phyloP scores from a whole-genome alignment of 306 rosid species.

The Quercus cerris region DNA sequence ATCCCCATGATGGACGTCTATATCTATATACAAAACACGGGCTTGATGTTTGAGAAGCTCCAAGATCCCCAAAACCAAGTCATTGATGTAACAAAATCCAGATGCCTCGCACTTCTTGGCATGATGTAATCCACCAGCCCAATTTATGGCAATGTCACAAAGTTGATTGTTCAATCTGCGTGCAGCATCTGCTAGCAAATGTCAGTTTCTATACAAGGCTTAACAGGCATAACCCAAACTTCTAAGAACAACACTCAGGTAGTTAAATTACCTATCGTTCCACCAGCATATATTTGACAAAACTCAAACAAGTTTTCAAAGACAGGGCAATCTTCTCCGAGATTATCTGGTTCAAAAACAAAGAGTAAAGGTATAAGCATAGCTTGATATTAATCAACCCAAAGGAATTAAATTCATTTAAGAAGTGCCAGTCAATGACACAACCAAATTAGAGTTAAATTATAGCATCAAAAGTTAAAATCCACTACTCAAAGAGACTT shows the following conservation, averaged over 20 bases:
- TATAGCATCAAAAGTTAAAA: background rate
- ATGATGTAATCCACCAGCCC: slow-evolving; percentile 99
- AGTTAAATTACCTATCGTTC: slow-evolving; percentile 73
- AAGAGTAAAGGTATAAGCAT: slow-evolving; percentile 10
- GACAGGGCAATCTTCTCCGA: slow-evolving; percentile 98
- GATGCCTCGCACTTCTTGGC: slow-evolving; percentile 99
- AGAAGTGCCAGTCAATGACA: background rate
- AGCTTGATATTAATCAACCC: slow-evolving; percentile 4
- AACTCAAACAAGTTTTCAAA: slow-evolving; percentile 94
- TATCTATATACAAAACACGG: slow-evolving; percentile 94
- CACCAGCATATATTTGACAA: slow-evolving; percentile 98
- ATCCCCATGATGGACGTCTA: slow-evolving; percentile 99
- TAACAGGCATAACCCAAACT: slow-evolving; percentile 9
- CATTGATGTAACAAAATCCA: slow-evolving; percentile 98
- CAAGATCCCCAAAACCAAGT: slow-evolving; percentile 91
- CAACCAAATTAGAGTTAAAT: background rate
- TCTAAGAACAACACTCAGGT: background rate
- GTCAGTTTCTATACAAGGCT: slow-evolving; percentile 18
- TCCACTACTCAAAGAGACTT: background rate
- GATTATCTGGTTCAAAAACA: slow-evolving; percentile 64
- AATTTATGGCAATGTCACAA: slow-evolving; percentile 94
- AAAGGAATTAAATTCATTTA: background rate
- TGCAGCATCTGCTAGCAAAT: slow-evolving; percentile 76
- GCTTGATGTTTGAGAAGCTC: slow-evolving; percentile 94
- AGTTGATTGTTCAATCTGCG: slow-evolving; percentile 85